phyloP scores from a whole-genome alignment of 2,329 filamentous ascomycete species.

The Coniochaeta sp. region DNA sequence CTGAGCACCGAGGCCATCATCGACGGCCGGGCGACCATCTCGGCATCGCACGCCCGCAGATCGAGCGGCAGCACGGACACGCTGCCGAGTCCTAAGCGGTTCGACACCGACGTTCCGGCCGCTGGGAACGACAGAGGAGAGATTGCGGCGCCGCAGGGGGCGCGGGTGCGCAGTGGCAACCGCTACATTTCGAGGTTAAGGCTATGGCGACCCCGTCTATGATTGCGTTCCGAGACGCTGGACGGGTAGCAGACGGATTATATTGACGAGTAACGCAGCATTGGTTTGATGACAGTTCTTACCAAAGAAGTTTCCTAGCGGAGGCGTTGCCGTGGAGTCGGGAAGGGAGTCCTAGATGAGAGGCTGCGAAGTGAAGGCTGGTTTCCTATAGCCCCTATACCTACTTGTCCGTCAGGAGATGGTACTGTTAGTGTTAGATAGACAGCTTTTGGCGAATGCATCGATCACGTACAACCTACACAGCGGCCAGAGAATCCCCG shows the following conservation, averaged over 20 bases:
- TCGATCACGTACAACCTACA: neutral
- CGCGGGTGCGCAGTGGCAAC: neutral
- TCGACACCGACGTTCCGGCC: neutral
- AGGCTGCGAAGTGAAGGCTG: neutral
- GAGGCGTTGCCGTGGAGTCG: neutral
- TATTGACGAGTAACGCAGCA: neutral
- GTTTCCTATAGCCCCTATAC: too few relatives aligned
- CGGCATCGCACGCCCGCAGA: neutral
- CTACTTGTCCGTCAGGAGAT: neutral
- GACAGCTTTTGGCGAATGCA: neutral
- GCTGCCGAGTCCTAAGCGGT: neutral
- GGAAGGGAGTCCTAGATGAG: neutral
- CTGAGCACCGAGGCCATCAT: neutral
- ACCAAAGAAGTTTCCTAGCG: neutral
- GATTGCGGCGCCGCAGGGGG: neutral
- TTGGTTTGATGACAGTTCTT: neutral
- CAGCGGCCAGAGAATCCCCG: too few relatives aligned
- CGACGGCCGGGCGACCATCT: neutral
- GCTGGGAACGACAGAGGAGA: neutral
- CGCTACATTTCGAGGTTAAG: neutral
- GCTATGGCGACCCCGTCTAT: neutral
- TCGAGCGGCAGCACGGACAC: neutral
- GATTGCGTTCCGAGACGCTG: constrained; percentile 1
- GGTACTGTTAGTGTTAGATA: neutral
- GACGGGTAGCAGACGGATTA: neutral